Percentiles rank a stretch among this genome's conserved stretches.
These are phyloP conservation scores for Aspergillus baeticus DNA, from an alignment of 495 filamentous ascomycete species.

Conservation along the genomic window DNA sequence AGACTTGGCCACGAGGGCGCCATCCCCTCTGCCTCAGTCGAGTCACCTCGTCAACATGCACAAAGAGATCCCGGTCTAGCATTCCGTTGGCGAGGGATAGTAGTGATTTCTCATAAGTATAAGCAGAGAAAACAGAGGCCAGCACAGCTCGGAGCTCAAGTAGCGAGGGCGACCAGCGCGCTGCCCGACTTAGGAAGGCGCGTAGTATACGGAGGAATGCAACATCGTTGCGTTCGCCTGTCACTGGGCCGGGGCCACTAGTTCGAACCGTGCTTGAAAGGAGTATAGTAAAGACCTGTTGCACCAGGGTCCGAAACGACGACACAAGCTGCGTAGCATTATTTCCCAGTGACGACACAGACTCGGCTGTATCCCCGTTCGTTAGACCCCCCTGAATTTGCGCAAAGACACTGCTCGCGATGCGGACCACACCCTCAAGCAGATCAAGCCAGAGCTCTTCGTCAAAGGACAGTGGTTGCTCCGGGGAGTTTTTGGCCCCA, in stretches of 20 bases:
- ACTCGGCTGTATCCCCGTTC: slow-evolving; percentile 1
- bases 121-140: slow-evolving; percentile 87
- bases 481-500: slow-evolving; percentile 37
- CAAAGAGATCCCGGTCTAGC: slow-evolving; percentile 86
- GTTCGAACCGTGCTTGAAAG: slow-evolving; percentile 61
- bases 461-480: slow-evolving; percentile 68
- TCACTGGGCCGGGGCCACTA: slow-evolving; percentile 30
- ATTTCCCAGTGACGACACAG: slow-evolving; percentile 11
- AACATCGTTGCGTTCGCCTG: slow-evolving; percentile 52
- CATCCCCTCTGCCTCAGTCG: slow-evolving; percentile 81
- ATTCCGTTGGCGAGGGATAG: slow-evolving; percentile 80
- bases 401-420: slow-evolving; percentile 62
- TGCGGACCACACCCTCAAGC: slow-evolving; percentile 78
- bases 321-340: slow-evolving; percentile 51
- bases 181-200: slow-evolving; percentile 83
- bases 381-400: slow-evolving; percentile 27
- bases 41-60: slow-evolving; percentile 73
- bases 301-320: slow-evolving; percentile 73
- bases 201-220: slow-evolving; percentile 89
- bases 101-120: slow-evolving; percentile 88
- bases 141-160: slow-evolving; percentile 84
- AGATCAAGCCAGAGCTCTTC: slow-evolving; percentile 90
- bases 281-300: slow-evolving; percentile 86
- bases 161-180: slow-evolving; percentile 77
- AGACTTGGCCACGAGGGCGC: slow-evolving; percentile 81